Evolutionary conservation across 345 rosid species (phyloP), one percentile per base, ranked within the genome.

Genomic region (Gynandropsis gynandra): DNA sequence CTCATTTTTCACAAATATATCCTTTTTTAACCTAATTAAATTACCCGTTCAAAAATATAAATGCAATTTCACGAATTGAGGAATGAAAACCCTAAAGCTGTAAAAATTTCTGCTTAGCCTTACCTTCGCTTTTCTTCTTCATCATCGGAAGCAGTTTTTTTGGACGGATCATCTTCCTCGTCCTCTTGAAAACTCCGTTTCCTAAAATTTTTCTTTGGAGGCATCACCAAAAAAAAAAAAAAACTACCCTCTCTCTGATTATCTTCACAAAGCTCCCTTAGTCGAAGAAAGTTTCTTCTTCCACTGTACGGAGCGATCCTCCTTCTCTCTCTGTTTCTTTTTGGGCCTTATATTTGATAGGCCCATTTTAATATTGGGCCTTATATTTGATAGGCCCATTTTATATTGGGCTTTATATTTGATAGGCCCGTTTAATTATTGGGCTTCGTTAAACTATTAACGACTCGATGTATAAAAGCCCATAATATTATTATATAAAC

Each of bases 111-210:
- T n/a, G n/a, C n/a, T n/a, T 4, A 0, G 7, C 42, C 39, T 31
- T 7, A 47, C 57, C 66, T 83, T 82, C 93, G 81, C 40, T 82
- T 76, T 48, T 82, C 93, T 59, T 80, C 84, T 65, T 92, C 98
- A 40, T 80, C 96, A 43, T 75, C 87, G 12, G 74, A 63, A 20
- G 24, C 66, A 39, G 39, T 19, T 54, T 15, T 52, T 43, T 57
- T 61, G 46, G 36, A 46, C 29, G 38, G 17, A 12, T 59, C 80
- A 10, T 69, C 76, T 39, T 64, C 80, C 14, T 71, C 80, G 7
- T 49, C 80, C 42, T 83, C 89, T 16, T 80, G 74, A 45, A 73
- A 18, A 10, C 54, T 61, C 62, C 96, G 80, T 65, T 87, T 92
- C 66, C 98, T 74, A 65, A 78, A 83, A 63, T 80, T 77, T 54